A percentile compares a stretch with the other conserved stretches of the same genome.
These are phyloP conservation scores for Phytophthora pseudosyringae DNA, from an alignment of 352 stramenopile genomes.

Conservation along the genomic window DNA sequence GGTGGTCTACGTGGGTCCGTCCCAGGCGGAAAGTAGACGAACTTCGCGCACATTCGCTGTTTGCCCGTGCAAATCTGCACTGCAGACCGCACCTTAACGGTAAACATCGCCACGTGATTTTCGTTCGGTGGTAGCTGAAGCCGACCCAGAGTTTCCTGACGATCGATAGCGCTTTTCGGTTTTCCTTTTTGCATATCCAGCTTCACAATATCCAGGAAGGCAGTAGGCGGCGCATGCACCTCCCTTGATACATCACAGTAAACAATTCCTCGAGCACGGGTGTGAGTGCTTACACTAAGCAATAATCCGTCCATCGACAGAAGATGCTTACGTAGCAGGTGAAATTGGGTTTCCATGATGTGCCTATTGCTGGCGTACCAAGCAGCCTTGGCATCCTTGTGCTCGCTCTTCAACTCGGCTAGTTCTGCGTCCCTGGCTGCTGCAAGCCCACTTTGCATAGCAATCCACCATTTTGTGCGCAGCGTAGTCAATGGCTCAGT, in stretches of 20 bases:
- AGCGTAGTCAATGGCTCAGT: conserved; percentile 21
- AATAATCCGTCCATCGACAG: conserved; percentile 14
- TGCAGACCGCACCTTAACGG: conserved; percentile 33
- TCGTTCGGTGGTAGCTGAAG: conserved; percentile 8
- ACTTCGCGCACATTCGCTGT: conserved; percentile 27
- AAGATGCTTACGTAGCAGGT: conserved; percentile 4
- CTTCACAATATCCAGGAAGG: conserved; percentile 28
- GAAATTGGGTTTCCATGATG: conserved; percentile 12
- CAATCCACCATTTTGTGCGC: conserved; percentile 39
- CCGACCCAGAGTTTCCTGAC: conserved; percentile 20
- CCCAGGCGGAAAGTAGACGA: conserved; percentile 20
- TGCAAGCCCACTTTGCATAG: conserved; percentile 30
- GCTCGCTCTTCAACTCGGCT: conserved; percentile 14
- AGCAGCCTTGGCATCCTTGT: conserved; percentile 3
- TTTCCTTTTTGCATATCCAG: conserved; percentile 9
- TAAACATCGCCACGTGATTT: conserved; percentile 35
- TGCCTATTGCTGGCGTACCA: conserved; percentile 12
- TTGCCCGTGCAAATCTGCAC: conserved; percentile 27
- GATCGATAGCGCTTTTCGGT: background rate
- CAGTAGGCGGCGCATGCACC: conserved; percentile 6
- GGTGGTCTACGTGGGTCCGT: background rate
- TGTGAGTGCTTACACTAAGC: conserved; percentile 4
- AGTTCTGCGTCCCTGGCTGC: background rate
- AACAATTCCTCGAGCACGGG: background rate
- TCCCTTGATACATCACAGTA: conserved; percentile 4